Conservation (phyloP, 768 basidiomycete species). For the Boletus speciosus region DNA sequence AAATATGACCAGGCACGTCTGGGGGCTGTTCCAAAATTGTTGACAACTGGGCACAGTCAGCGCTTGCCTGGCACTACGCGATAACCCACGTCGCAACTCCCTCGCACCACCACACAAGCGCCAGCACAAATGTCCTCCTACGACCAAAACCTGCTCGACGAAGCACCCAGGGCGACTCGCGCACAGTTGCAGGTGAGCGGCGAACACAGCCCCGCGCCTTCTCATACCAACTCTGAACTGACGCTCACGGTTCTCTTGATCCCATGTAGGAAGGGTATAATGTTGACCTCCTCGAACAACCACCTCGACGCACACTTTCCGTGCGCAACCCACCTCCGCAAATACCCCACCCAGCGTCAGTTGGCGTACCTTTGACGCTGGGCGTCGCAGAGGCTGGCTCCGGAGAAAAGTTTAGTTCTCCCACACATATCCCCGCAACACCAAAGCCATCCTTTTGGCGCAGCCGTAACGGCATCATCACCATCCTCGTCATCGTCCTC, state of each 20-base stretch:
- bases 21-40: constrained; percentile 22
- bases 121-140: constrained; percentile 29
- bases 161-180: constrained; percentile 41
- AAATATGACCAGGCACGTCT: constrained; percentile 18
- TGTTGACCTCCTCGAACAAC: constrained; percentile 40
- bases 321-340: constrained; percentile 14
- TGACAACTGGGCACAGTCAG: background rate
- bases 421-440: background rate
- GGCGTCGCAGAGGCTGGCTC: constrained; percentile 9
- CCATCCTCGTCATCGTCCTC: constrained; percentile 35
- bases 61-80: constrained; percentile 17
- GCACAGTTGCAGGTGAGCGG: constrained; percentile 41
- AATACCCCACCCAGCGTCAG: constrained; percentile 11
- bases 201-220: constrained; percentile 18
- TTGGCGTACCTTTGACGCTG: constrained; percentile 8
- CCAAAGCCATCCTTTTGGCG: constrained; percentile 44
- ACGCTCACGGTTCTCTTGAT: background rate
- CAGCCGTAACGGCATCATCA: constrained; percentile 42
- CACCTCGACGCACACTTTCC: constrained; percentile 21
- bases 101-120: background rate
- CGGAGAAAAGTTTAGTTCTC: constrained; percentile 9
- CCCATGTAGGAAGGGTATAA: constrained; percentile 49
- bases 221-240: background rate
- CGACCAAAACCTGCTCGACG: constrained; percentile 38
- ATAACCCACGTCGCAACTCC: background rate